Conservation (phyloP, 352 stramenopile genomes). For the Thalassiosira sp. region DNA sequence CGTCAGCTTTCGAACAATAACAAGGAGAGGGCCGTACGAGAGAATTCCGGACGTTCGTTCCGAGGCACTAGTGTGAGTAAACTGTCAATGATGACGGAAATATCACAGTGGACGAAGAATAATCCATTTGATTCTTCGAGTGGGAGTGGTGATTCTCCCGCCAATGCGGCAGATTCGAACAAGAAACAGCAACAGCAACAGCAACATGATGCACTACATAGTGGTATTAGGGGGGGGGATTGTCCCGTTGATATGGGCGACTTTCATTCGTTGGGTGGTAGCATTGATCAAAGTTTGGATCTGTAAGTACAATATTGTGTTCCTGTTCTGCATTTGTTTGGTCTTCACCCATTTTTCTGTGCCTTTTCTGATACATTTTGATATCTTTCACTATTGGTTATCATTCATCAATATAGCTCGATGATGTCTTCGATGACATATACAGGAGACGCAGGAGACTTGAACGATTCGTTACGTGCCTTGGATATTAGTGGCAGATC, state of each 20-base stretch:
- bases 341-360: not conserved
- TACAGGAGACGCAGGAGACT: too few relatives aligned
- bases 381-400: too few relatives aligned
- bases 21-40: too few relatives aligned
- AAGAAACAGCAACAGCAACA: not conserved
- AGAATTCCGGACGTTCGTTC: too few relatives aligned
- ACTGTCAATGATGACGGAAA: conserved; percentile 26
- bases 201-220: not conserved
- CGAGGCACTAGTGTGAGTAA: not conserved
- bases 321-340: not conserved
- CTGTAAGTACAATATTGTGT: not conserved
- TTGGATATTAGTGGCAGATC: not conserved
- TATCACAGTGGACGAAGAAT: conserved; percentile 21
- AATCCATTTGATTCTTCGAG: conserved; percentile 8
- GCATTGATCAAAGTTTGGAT: conserved; percentile 9
- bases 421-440: conserved; percentile 30
- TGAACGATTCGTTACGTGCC: not conserved
- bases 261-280: conserved; percentile 5
- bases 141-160: not conserved
- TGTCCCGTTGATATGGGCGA: conserved; percentile 2
- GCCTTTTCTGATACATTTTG: too few relatives aligned
- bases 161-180: not conserved
- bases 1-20: too few relatives aligned
- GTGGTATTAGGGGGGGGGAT: not conserved
- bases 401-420: too few relatives aligned